A percentile compares a stretch with the other conserved stretches of the same genome.
Evolutionary conservation across 805 yeast species (phyloP).

Genomic region (Lipomyces sp.): DNA sequence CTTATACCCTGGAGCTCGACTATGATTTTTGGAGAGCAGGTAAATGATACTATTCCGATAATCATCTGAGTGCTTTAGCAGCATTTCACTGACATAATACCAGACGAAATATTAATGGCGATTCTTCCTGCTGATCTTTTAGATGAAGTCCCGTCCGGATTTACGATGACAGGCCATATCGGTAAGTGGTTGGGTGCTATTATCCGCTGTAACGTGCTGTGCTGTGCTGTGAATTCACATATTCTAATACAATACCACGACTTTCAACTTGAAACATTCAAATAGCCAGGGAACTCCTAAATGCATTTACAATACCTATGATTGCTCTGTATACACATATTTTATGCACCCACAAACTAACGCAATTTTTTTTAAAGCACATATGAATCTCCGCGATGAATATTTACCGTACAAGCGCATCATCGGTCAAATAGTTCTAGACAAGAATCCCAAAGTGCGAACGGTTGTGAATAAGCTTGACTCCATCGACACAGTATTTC

Average conservation of each 20-base stretch:
- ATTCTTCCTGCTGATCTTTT: slow-evolving; percentile 72
- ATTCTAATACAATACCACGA: not conserved
- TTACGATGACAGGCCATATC: slow-evolving; percentile 90
- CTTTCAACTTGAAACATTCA: not conserved
- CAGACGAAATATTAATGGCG: slow-evolving; percentile 78
- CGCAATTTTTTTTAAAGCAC: slow-evolving; percentile 55
- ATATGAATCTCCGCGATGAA: slow-evolving; percentile 80
- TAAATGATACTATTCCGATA: slow-evolving; percentile 8
- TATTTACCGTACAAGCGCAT: slow-evolving; percentile 78
- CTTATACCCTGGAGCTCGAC: slow-evolving; percentile 61
- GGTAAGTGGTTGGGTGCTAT: slow-evolving; percentile 20
- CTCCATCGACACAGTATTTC: slow-evolving; percentile 80
- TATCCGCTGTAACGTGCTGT: not conserved
- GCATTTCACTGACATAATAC: not conserved
- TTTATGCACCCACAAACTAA: not conserved
- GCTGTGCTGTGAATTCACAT: not conserved
- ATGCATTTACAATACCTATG: not conserved
- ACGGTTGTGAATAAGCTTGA: slow-evolving; percentile 94
- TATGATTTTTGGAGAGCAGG: slow-evolving; percentile 81
- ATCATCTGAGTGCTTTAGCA: not conserved
- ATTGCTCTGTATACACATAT: slow-evolving; percentile 1
- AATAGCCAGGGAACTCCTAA: not conserved
- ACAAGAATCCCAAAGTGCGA: slow-evolving; percentile 77
- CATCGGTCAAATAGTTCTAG: slow-evolving; percentile 89
- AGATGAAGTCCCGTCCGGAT: slow-evolving; percentile 85